Evolutionary conservation across 768 basidiomycete genomes (phyloP).

Genomic region (Phlebiopsis flavidoalba): DNA sequence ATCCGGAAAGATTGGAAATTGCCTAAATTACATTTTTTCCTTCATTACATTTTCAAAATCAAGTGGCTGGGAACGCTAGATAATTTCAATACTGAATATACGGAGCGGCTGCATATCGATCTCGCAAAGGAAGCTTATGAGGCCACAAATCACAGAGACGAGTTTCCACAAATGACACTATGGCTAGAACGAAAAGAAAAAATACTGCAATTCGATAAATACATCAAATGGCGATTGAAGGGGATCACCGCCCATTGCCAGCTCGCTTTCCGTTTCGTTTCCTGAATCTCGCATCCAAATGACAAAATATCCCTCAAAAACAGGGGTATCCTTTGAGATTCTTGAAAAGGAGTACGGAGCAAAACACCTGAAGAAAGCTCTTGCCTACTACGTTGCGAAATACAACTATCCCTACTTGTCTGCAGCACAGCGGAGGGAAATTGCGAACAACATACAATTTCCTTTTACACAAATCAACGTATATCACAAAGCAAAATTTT

Average conservation of each 20-base stretch:
- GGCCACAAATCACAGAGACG: conserved; percentile 22
- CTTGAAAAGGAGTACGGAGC: conserved; percentile 22
- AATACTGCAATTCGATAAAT: conserved; percentile 9
- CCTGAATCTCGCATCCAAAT: conserved; percentile 10
- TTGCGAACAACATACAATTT: no score
- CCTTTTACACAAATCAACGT: conserved; percentile 2
- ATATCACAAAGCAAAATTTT: conserved; percentile 9
- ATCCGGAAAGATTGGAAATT: conserved; percentile 33
- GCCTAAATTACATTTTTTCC: conserved; percentile 36
- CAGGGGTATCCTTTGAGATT: conserved; percentile 16
- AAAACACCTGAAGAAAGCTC: background rate
- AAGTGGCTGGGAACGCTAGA: conserved; percentile 30
- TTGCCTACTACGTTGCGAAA: conserved; percentile 1
- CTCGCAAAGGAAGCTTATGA: conserved; percentile 32
- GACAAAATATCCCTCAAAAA: conserved; percentile 22
- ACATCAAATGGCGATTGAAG: conserved; percentile 17
- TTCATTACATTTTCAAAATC: conserved; percentile 31
- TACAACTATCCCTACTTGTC: background rate
- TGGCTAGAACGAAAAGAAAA: conserved; percentile 31
- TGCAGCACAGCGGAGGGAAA: background rate
- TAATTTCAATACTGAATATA: conserved; percentile 35
- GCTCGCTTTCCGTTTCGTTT: background rate
- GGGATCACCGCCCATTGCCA: background rate
- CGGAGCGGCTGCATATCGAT: conserved; percentile 38
- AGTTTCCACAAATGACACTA: conserved; percentile 33